Evolutionary conservation across 2,329 filamentous ascomycete genomes (phyloP), one percentile per base, ranked within the genome.

Genomic region (Colletotrichum sp.): DNA sequence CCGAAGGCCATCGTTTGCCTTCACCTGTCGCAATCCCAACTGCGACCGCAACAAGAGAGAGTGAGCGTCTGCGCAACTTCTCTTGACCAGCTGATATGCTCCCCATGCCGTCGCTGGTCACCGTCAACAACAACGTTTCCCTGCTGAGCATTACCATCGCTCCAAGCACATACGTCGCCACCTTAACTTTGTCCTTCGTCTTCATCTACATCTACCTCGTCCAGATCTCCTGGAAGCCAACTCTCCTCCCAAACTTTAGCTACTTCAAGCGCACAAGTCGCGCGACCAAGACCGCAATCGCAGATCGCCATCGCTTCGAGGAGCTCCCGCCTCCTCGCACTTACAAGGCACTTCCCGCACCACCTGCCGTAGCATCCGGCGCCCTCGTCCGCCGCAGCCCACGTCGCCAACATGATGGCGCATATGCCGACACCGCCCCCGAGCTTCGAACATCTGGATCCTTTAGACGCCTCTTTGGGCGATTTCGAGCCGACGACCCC

Each of bases 111-210:
- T 89, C 90, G 73, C 84, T 91, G 81, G 83, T 92, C 77, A 89
- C 89, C 67, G 87, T 91, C 77, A 89, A 91, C 83, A 91, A 89
- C 82, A 88, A 90, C 86, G 86, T 91, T 80, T 89, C 89, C 72
- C 86, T 92, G 77, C 80, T 92, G 80, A 91, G 87, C 82, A 85
- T 92, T 79, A 88, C 84, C 78, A 87, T 91, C 81, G 88, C 89
- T 54, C 89, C 90, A 29, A 88, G 88, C 81, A 89, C 89, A 70
- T 91, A 88, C 80, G 83, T 91, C 77, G 87, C 88, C 73, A 85
- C 86, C 33, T 79, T 90, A 74, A 82, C 84, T 71, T 78, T 91
- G 34, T 79, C 85, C 64, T 83, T 91, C 77, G 83, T 87, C 79
- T 89, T 91, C 78, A 76, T 89, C 75, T 86, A 85, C 71, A 78